Evolutionary conservation across 2,329 filamentous ascomycete species (phyloP).

Genomic region (Cladosporium oxysporum): DNA sequence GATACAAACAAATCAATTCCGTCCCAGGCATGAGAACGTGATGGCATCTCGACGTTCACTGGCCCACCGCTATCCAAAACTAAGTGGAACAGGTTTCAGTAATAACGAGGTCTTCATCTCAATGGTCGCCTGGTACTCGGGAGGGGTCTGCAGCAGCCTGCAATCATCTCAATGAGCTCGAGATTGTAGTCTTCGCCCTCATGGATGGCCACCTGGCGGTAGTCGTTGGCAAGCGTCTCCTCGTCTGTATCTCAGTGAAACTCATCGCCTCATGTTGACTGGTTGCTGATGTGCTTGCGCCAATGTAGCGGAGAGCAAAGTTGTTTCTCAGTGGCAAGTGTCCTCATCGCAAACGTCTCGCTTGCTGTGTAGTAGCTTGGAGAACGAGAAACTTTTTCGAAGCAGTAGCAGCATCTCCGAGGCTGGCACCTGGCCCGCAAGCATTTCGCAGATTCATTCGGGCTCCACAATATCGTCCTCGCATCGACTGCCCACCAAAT

Average conservation of each 20-base stretch:
- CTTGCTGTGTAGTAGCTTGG: no score
- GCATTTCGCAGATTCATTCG: background rate
- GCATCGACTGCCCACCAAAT: slow-evolving; percentile 15
- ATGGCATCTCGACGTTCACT: slow-evolving; percentile 93
- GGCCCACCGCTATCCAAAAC: slow-evolving; percentile 99
- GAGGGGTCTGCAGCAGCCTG: slow-evolving; percentile 84
- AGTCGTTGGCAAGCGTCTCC: slow-evolving; percentile 89
- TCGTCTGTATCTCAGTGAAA: slow-evolving; percentile 75
- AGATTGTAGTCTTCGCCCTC: no score
- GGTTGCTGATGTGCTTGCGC: background rate
- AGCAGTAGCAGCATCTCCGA: background rate
- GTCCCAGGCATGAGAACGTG: slow-evolving; percentile 99
- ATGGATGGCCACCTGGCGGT: no score
- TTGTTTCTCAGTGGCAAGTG: background rate
- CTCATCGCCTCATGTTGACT: background rate
- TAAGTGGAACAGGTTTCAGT: no score
- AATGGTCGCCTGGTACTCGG: slow-evolving; percentile 93
- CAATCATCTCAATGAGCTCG: slow-evolving; percentile 72
- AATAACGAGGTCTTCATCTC: slow-evolving; percentile 98
- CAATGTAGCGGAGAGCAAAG: background rate
- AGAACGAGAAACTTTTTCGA: no score
- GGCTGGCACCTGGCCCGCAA: no score
- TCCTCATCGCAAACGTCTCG: no score
- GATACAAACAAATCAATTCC: slow-evolving; percentile 76
- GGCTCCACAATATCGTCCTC: background rate